Evolutionary conservation across 768 basidiomycete genomes (phyloP), one percentile per base, ranked within the genome.

Genomic region (Saitozyma sp.): DNA sequence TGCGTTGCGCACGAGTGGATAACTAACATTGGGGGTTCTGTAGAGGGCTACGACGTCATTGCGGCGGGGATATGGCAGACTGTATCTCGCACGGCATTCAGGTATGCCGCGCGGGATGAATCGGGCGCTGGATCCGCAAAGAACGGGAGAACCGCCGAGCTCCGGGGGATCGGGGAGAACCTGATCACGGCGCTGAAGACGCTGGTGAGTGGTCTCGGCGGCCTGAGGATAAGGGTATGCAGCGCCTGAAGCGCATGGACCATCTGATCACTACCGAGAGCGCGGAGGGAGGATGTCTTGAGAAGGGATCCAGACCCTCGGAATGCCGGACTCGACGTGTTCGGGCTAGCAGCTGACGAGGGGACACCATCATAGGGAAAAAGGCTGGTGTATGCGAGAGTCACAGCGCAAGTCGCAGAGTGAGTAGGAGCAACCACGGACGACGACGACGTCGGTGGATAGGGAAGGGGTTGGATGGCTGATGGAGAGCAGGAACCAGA

Each of bases 41-140:
- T 39, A 63, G 62, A 57, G n/a, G 62, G 62, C 3, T 57, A 58
- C 50, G 62, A 63, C 42, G 38, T 63, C 17, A 19, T 48, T 29
- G n/a, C 55, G 40, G 55, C 62, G 50, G 50, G 39, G 2, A 38
- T 45, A 11, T 63, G 62, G 62, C 37, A 37, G 19, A 51, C 58
- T n/a, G 51, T 53, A 14, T 55, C 56, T n/a, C 49, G 62, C 13
- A 42, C 56, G 29, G 48, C 40, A n/a, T 54, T 48, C n/a, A 50
- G 51, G 19, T n/a, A 29, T 2, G 48, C 38, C 11, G 41, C 41
- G 29, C 39, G 56, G n/a, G n/a, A 10, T 11, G 48, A n/a, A 51
- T 57, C 43, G 11, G 14, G 38, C 43, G 39, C 9, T 17, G 4
- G 40, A 50, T 17, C 7, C n/a, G 17, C 7, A 9, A n/a, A 37